Percentiles rank a stretch among this genome's conserved stretches.
These are phyloP conservation scores for Metarhizium guizhouense DNA, from an alignment of 2,329 filamentous ascomycete genomes.

Conservation along the genomic window DNA sequence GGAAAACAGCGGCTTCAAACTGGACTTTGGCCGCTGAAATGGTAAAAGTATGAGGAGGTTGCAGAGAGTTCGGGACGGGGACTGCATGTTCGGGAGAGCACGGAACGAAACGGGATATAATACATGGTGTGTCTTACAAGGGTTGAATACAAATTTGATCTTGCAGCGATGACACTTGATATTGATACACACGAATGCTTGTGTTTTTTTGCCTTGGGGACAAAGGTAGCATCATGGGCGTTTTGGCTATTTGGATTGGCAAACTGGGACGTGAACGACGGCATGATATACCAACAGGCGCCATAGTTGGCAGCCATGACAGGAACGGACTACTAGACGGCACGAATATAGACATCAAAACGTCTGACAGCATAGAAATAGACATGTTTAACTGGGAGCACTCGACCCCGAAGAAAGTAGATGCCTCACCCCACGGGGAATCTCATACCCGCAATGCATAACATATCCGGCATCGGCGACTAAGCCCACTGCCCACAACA, in stretches of 20 bases:
- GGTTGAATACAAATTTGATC: neutral
- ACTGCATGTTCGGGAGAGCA: neutral
- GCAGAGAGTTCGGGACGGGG: neutral
- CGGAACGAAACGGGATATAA: neutral
- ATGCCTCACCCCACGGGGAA: neutral
- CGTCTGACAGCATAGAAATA: neutral
- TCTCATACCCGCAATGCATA: neutral
- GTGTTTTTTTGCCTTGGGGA: too few relatives aligned
- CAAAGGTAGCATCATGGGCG: too few relatives aligned
- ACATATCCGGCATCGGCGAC: neutral
- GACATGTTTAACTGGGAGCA: neutral
- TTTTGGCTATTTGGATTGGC: too few relatives aligned
- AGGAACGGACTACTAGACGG: neutral
- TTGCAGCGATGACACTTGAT: neutral
- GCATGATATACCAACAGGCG: too few relatives aligned
- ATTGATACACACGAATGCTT: neutral
- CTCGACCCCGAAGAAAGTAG: neutral
- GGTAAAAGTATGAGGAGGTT: neutral
- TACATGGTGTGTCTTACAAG: neutral
- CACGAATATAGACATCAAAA: neutral
- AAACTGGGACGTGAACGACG: too few relatives aligned
- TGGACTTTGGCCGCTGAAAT: neutral
- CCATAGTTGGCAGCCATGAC: neutral
- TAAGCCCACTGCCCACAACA: neutral
- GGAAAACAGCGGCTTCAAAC: neutral